Evolutionary conservation across 2,329 filamentous ascomycete genomes (phyloP).

Genomic region (Cercospora canescens): DNA sequence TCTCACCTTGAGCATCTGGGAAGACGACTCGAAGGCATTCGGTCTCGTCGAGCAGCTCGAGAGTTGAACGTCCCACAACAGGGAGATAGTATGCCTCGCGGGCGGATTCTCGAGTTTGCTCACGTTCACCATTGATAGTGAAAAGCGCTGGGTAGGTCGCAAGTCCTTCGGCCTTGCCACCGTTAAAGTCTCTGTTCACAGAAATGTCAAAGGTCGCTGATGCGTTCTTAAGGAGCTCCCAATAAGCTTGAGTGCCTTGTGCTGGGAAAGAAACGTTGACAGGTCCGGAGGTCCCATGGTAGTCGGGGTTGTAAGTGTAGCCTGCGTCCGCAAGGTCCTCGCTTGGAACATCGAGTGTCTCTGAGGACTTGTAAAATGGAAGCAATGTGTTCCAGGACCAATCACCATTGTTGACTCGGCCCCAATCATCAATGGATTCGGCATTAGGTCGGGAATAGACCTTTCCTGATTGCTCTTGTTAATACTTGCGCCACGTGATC

Average conservation of each 20-base stretch:
- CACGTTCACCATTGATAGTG: conserved; percentile 40
- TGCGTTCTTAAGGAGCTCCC: conserved; percentile 38
- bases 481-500: not conserved
- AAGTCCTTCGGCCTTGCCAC: conserved; percentile 46
- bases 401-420: conserved; percentile 10
- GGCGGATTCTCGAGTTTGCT: conserved; percentile 46
- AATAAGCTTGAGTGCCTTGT: conserved; percentile 5
- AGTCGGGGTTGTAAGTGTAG: conserved; percentile 10
- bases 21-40: conserved; percentile 37
- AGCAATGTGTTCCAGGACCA: conserved; percentile 20
- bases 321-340: conserved; percentile 4
- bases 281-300: conserved; percentile 18
- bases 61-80: conserved; percentile 41
- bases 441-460: conserved; percentile 19
- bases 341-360: conserved; percentile 5
- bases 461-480: conserved; percentile 5
- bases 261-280: conserved; percentile 20
- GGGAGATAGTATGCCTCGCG: conserved; percentile 51
- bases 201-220: conserved; percentile 37
- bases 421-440: conserved; percentile 18
- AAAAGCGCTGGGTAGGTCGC: conserved; percentile 39
- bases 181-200: conserved; percentile 46
- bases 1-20: conserved; percentile 45
- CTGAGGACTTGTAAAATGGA: conserved; percentile 16
- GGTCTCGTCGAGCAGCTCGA: conserved; percentile 45